phyloP scores from a whole-genome alignment of 257 asterid genomes.

The Plantago ovata region DNA sequence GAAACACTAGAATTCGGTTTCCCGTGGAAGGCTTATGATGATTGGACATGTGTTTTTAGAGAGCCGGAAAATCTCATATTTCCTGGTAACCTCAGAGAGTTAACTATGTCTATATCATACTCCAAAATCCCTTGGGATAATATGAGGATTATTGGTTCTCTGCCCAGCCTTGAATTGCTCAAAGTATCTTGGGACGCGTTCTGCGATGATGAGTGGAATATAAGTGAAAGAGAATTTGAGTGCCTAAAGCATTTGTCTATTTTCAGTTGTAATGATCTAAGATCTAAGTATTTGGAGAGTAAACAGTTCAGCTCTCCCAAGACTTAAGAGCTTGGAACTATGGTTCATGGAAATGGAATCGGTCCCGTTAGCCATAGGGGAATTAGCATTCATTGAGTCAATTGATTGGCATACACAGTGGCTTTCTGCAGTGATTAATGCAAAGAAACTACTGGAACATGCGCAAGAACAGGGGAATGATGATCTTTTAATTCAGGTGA shows the following conservation, averaged over 20 bases:
- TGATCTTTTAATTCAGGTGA: background rate
- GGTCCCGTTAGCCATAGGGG: slow-evolving; percentile 2
- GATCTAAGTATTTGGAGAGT: slow-evolving; percentile 5
- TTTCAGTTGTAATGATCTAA: background rate
- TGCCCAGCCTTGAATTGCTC: background rate
- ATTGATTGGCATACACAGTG: background rate
- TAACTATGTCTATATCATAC: background rate
- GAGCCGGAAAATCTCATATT: background rate
- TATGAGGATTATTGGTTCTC: background rate
- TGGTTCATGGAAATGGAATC: background rate
- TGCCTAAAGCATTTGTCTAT: slow-evolving; percentile 1
- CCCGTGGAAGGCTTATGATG: background rate
- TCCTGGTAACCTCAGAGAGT: background rate
- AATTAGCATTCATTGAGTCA: background rate
- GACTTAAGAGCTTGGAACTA: background rate
- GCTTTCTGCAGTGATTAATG: background rate
- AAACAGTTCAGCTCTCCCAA: background rate
- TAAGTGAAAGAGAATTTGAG: background rate
- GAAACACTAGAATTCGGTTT: background rate
- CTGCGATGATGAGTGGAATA: background rate
- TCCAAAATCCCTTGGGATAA: background rate
- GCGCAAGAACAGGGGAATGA: background rate
- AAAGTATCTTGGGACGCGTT: too few species aligned
- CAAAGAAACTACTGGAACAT: background rate
- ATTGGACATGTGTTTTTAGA: background rate